Evolutionary conservation across 495 filamentous ascomycete species (phyloP).

Genomic region (Daldinia childiae): DNA sequence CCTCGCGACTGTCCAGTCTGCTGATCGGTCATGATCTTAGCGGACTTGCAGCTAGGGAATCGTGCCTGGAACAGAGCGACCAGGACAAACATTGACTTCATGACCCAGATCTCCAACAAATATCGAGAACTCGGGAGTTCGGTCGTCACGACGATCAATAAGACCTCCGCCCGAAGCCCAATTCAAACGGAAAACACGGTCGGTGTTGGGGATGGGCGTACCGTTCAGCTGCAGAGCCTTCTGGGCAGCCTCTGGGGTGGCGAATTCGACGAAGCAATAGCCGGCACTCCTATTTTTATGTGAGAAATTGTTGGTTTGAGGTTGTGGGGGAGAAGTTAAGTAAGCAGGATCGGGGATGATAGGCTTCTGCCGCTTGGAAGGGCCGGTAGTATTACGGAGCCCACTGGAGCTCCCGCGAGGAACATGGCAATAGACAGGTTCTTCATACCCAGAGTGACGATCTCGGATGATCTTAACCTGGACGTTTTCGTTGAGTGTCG

Average conservation of each 20-base stretch:
- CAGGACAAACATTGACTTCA: constrained; percentile 96
- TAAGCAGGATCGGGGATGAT: background rate
- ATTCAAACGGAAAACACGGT: constrained; percentile 97
- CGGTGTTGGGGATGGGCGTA: constrained; percentile 90
- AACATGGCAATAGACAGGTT: background rate
- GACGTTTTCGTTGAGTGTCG: constrained; percentile 84
- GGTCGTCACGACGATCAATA: constrained; percentile 93
- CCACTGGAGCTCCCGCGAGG: background rate
- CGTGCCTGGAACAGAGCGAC: constrained; percentile 96
- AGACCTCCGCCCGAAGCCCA: constrained; percentile 98
- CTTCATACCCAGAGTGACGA: constrained; percentile 94
- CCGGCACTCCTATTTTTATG: constrained; percentile 83
- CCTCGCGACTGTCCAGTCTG: constrained; percentile 97
- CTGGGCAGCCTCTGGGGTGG: constrained; percentile 80
- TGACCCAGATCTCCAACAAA: constrained; percentile 98
- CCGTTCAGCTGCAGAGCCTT: constrained; percentile 93
- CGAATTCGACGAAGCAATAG: constrained; percentile 98
- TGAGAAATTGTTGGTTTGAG: constrained; percentile 16
- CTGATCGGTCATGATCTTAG: constrained; percentile 99
- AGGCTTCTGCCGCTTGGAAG: background rate
- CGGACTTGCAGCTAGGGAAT: constrained; percentile 97
- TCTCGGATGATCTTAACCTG: constrained; percentile 99
- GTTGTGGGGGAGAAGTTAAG: background rate
- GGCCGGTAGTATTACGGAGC: background rate
- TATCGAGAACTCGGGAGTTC: constrained; percentile 94